phyloP scores from a whole-genome alignment of 305 asterid species.

The Coffea humblotiana region DNA sequence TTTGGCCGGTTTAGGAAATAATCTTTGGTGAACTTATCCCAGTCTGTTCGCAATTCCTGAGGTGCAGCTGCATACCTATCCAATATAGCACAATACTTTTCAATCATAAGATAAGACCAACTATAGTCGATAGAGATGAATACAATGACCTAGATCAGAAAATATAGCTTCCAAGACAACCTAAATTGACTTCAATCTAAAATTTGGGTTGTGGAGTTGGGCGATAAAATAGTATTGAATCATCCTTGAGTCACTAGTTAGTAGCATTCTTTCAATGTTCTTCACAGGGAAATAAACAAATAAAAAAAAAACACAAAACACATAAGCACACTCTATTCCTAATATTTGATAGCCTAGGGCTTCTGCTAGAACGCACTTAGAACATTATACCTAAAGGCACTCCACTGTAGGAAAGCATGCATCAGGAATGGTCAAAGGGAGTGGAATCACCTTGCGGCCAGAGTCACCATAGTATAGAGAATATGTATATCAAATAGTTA shows the following conservation, averaged over 20 bases:
- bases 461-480: background rate
- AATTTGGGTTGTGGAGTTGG: background rate
- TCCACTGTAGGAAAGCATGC: background rate
- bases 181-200: background rate
- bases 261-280: background rate
- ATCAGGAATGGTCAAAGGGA: background rate
- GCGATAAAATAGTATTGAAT: background rate
- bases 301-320: too few species aligned
- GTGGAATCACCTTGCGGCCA: background rate
- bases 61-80: slow-evolving; percentile 93
- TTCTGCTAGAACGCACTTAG: background rate
- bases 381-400: background rate
- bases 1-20: slow-evolving; percentile 85
- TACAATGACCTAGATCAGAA: background rate
- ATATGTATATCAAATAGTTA: background rate
- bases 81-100: background rate
- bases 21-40: slow-evolving; percentile 91
- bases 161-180: background rate
- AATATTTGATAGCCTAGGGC: background rate
- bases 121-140: background rate
- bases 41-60: slow-evolving; percentile 81
- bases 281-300: background rate
- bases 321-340: background rate
- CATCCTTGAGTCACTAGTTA: background rate
- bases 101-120: background rate